These are phyloP conservation scores for Irpex sp. DNA, from an alignment of 1,284 basidiomycete genomes.

Conservation along the genomic window DNA sequence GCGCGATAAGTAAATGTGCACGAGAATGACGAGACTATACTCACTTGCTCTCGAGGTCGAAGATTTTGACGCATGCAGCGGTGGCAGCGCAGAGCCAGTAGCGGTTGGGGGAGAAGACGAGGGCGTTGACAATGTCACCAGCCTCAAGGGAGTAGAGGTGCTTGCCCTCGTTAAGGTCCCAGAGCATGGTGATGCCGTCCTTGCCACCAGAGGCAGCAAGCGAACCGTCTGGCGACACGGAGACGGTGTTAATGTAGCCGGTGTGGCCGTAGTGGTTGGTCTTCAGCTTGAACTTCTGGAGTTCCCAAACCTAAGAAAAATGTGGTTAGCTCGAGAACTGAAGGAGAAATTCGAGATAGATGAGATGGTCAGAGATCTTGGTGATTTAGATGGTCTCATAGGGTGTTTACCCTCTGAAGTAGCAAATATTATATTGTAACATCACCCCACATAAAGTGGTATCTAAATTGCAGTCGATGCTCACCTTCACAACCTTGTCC, in stretches of 20 bases:
- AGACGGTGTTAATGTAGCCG: conserved; percentile 99
- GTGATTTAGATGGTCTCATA: conserved; percentile 80
- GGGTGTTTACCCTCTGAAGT: conserved; percentile 81
- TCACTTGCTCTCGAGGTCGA: conserved; percentile 97
- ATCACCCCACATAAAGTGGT: conserved; percentile 44
- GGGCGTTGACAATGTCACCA: conserved; percentile 97
- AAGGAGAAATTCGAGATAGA: conserved; percentile 4
- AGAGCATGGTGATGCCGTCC: conserved; percentile 99
- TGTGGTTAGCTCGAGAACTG: not conserved
- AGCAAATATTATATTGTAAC: conserved; percentile 76
- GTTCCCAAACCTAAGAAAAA: conserved; percentile 92
- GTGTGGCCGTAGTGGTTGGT: conserved; percentile 99
- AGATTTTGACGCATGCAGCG: conserved; percentile 98
- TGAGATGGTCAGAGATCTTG: conserved; percentile 75
- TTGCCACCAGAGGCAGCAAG: conserved; percentile 99
- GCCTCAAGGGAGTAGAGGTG: conserved; percentile 99
- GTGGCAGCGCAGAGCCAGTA: conserved; percentile 99
- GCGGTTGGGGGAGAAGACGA: conserved; percentile 99
- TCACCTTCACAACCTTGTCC: conserved; percentile 99
- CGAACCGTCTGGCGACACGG: conserved; percentile 98
- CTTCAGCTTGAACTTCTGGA: conserved; percentile 99
- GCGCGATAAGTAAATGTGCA: conserved; percentile 15
- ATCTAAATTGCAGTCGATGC: conserved; percentile 34
- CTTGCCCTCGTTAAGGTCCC: conserved; percentile 99
- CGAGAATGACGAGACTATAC: conserved; percentile 39